phyloP scores from a whole-genome alignment of 208 protist genomes.

The Leishmania gerbilli region DNA sequence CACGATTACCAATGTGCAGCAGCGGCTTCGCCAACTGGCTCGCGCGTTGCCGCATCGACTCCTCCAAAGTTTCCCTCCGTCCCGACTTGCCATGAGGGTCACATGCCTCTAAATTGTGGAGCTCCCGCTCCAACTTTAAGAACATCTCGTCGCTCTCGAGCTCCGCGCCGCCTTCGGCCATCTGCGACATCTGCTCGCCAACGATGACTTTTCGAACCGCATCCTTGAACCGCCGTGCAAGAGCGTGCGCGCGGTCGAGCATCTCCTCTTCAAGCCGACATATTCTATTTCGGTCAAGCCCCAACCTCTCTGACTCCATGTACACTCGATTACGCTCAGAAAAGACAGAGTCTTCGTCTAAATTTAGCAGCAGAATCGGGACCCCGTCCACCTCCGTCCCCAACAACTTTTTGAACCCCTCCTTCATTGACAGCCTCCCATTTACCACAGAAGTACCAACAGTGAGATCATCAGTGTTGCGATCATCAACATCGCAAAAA shows the following conservation, averaged over 20 bases:
- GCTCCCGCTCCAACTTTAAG: slow-evolving; percentile 47
- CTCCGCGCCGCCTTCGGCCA: slow-evolving; percentile 47
- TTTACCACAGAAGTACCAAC: no score
- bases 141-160: slow-evolving; percentile 60
- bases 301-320: no score
- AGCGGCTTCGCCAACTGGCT: slow-evolving; percentile 24
- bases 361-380: not conserved
- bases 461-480: rapidly evolving
- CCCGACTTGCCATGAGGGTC: slow-evolving; percentile 42
- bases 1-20: slow-evolving; percentile 33
- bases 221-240: slow-evolving; percentile 29
- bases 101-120: slow-evolving; percentile 37
- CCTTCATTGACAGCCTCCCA: not conserved
- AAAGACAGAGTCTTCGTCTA: not conserved
- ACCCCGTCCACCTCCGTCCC: not conserved
- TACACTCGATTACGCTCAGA: not conserved
- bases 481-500: not conserved
- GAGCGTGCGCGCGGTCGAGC: slow-evolving; percentile 30
- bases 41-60: slow-evolving; percentile 29
- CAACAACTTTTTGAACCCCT: not conserved
- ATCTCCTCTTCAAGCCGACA: slow-evolving; percentile 39
- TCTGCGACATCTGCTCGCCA: slow-evolving; percentile 42
- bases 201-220: not conserved
- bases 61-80: slow-evolving; percentile 25
- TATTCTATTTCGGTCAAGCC: not conserved